Evolutionary conservation across 768 basidiomycete genomes (phyloP), one percentile per base, ranked within the genome.

Genomic region (Lyophyllum shimeji): DNA sequence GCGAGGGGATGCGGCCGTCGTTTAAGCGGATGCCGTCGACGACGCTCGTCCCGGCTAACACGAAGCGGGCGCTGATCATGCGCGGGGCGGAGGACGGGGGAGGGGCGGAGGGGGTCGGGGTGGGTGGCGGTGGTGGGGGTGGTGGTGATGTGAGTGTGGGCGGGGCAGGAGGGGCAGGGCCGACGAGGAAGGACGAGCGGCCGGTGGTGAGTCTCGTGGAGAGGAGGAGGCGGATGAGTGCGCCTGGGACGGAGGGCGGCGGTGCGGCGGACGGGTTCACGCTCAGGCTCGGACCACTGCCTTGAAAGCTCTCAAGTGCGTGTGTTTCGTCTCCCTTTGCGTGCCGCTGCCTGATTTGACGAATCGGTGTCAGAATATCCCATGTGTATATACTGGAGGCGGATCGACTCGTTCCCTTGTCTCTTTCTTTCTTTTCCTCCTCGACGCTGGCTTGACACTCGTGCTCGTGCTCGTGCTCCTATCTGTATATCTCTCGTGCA

Each of bases 1-100:
- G 60, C 58, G 43, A 23, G 55, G 31, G 67, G 64, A 52, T 67
- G 34, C 66, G 89, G 1, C 89, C 89, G 11, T 77, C 83, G 25
- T 90, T 89, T 65, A 92, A 92, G 74, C 75, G 89, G 44, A 67
- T 88, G 34, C 83, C 89, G 1, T 87, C 86, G 46, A 86, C 88
- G 71, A 86, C 86, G 9, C 69, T 91, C n/a, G 88, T 78, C 1
- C 85, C 86, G 1, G 71, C 71, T 33, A 76, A 76, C 58, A 59
- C 79, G 46, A 90, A 91, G 67, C 71, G 84, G 49, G 75, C 75
- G 50, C 63, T 77, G 64, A 67, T 84, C 11, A 65, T 72, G 50
- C 68, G 34, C 12, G 34, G 65, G 57, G 7, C 62, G 69, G 70
- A 40, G 64, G 61, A 18, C 65, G 64, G 13, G 65, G 60, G 37